Base-by-base conservation (phyloP, 176 grass and related monocot species). In the Musa acuminata region DNA sequence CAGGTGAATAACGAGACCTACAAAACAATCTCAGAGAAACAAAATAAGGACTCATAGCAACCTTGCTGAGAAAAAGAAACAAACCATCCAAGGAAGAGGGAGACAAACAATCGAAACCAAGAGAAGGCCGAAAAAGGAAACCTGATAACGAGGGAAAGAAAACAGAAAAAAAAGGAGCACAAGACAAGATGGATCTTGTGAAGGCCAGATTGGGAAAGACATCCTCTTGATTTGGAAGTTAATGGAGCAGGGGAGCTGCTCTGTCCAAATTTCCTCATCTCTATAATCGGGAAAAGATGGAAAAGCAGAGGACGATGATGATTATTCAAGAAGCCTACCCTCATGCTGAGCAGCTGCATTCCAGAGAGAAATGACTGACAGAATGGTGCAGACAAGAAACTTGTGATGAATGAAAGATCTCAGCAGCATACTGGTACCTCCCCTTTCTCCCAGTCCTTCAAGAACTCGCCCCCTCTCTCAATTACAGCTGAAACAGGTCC, bases 341-440 rank as follows among this genome's bases (percentile, higher is more conserved):
- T 71, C 53, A 27, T 57, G 54, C 23, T 73, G 72, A 73, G 72
- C 72, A 73, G 21, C 72, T 73, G 72, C 51, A 73, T 2, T 26
- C 72, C 72, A 10, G 13, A 71, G 68, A 20, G 19, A 71, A 29
- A 0, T 55, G 17, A 21, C 72, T 17, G 52, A 29, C 8, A 73
- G 11, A 73, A 55, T 27, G 72, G 23, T 19, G 52, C 11, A 55
- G 23, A 55, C 22, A 73, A 73, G 72, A 25, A 70, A 51, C 16
- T 8, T 20, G 1, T 21, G 64, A 16, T 17, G 6, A 14, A 67
- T 7, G 26, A 35, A 35, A 35, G 64, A 67, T 35, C 25, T 12
- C 8, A 17, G 67, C 1, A 20, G 17, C 67, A 70, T 70, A 8
- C 16, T 70, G 35, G 35, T 43, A 43, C 35, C 35, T 43, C 35